Percentiles rank a stretch among this genome's conserved stretches.
Evolutionary conservation across 495 filamentous ascomycete species (phyloP).

Genomic region (Podospora tetraspora): DNA sequence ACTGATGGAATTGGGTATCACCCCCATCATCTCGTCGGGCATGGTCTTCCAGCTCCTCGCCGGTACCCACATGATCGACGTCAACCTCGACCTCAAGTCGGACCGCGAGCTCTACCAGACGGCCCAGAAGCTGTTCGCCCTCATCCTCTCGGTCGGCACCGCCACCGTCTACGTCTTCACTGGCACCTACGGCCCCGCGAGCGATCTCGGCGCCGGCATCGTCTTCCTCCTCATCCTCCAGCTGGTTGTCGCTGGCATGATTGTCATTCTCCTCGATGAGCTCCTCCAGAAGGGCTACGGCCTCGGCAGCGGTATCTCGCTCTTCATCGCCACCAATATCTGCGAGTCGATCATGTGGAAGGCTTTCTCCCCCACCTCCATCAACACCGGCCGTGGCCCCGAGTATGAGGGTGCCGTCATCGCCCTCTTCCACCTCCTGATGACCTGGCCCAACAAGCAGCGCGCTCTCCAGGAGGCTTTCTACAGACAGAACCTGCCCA

Average conservation of each 20-base stretch:
- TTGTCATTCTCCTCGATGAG: slow-evolving; percentile 98
- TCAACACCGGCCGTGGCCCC: slow-evolving; percentile 98
- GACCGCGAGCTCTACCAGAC: slow-evolving; percentile 99
- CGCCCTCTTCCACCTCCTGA: slow-evolving; percentile 93
- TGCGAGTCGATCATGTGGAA: slow-evolving; percentile 99
- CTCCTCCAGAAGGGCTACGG: slow-evolving; percentile 99
- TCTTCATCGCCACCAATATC: slow-evolving; percentile 99
- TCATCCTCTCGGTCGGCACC: slow-evolving; percentile 95
- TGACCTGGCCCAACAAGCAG: slow-evolving; percentile 99
- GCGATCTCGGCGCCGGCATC: slow-evolving; percentile 93
- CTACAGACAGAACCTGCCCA: slow-evolving; percentile 98
- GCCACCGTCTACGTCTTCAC: slow-evolving; percentile 95
- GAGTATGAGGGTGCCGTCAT: slow-evolving; percentile 99
- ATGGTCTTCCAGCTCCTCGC: slow-evolving; percentile 99
- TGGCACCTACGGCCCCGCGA: slow-evolving; percentile 93
- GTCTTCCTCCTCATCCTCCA: slow-evolving; percentile 96
- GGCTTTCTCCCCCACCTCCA: slow-evolving; percentile 97
- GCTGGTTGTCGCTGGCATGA: slow-evolving; percentile 91
- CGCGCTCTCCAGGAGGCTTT: slow-evolving; percentile 95
- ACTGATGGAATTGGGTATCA: slow-evolving; percentile 98
- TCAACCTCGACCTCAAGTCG: slow-evolving; percentile 98
- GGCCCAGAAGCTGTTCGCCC: slow-evolving; percentile 98
- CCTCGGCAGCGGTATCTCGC: slow-evolving; percentile 94
- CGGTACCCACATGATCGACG: slow-evolving; percentile 98
- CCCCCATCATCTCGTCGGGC: slow-evolving; percentile 97